Evolutionary conservation across 129 eudicot genomes (phyloP).

Genomic region (Pulicaria dysenterica): DNA sequence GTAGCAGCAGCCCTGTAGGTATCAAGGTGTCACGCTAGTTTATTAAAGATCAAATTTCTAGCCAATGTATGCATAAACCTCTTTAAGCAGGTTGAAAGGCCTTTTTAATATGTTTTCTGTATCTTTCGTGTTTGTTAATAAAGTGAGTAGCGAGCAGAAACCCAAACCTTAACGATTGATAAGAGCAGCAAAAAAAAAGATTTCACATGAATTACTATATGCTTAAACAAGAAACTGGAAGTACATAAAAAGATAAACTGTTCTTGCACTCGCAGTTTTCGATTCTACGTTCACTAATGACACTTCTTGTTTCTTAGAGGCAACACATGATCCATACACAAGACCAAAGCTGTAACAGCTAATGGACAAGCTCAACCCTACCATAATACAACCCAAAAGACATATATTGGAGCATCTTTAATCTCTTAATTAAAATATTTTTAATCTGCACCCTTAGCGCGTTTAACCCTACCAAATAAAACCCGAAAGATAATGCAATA

Average conservation of each 20-base stretch:
- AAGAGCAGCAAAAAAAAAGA: background rate
- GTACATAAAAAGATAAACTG: too few relatives aligned
- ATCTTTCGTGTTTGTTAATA: slow-evolving; percentile 7
- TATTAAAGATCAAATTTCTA: background rate
- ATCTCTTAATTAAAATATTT: too few relatives aligned
- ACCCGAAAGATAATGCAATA: too few relatives aligned
- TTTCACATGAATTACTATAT: background rate
- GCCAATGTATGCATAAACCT: slow-evolving; percentile 2
- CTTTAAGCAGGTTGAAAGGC: background rate
- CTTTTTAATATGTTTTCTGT: background rate
- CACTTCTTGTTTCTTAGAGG: background rate
- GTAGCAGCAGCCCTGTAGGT: slow-evolving; percentile 79
- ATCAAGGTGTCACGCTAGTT: slow-evolving; percentile 14
- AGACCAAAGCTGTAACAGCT: background rate
- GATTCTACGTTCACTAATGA: too few relatives aligned
- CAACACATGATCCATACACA: background rate
- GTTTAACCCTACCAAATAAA: too few relatives aligned
- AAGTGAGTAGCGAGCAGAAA: background rate
- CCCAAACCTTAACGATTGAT: background rate
- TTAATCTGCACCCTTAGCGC: too few relatives aligned
- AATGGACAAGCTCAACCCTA: background rate
- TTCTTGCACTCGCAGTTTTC: too few relatives aligned
- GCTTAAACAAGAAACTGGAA: slow-evolving; percentile 1
- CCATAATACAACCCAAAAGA: background rate
- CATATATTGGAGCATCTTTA: too few relatives aligned